A percentile compares a stretch with the other conserved stretches of the same genome.
These are phyloP conservation scores for Kwoniella shivajii DNA, from an alignment of 1,284 basidiomycete species.

Conservation along the genomic window DNA sequence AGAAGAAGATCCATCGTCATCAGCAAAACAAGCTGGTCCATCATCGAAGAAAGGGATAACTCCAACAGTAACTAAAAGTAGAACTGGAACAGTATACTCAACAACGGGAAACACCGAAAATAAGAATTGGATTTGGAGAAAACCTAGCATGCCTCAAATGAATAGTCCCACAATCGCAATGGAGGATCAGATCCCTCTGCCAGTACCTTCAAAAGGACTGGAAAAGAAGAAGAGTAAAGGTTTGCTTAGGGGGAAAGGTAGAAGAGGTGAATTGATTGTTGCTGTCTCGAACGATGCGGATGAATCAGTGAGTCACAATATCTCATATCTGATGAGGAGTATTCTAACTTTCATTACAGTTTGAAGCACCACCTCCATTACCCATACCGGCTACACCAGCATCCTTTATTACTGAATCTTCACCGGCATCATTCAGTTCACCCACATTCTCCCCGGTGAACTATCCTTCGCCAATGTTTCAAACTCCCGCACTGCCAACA, in stretches of 20 bases:
- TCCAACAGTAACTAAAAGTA: slow-evolving; percentile 24
- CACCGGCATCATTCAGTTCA: slow-evolving; percentile 19
- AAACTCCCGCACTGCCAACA: slow-evolving; percentile 6
- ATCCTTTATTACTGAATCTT: slow-evolving; percentile 27
- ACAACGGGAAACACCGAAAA: slow-evolving; percentile 20
- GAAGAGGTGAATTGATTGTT: slow-evolving; percentile 34
- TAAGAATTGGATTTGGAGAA: slow-evolving; percentile 23
- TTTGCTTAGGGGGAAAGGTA: slow-evolving; percentile 30
- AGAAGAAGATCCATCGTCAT: slow-evolving; percentile 24
- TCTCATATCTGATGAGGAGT: not conserved
- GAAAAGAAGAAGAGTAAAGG: slow-evolving; percentile 35
- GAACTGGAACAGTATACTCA: slow-evolving; percentile 1
- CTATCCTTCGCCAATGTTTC: slow-evolving; percentile 18
- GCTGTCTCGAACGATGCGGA: slow-evolving; percentile 19
- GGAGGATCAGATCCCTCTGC: slow-evolving; percentile 6
- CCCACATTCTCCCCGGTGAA: slow-evolving; percentile 19
- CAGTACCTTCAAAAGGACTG: slow-evolving; percentile 16
- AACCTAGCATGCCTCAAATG: slow-evolving; percentile 8
- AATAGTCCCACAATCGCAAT: slow-evolving; percentile 2
- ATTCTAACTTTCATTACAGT: slow-evolving; percentile 12
- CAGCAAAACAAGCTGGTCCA: slow-evolving; percentile 1
- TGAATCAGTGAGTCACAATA: slow-evolving; percentile 23
- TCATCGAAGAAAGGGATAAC: slow-evolving; percentile 6
- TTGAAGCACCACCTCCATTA: slow-evolving; percentile 26
- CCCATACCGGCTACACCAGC: slow-evolving; percentile 29